phyloP scores from a whole-genome alignment of 2,329 filamentous ascomycete species.

The Calonectria crousiana region DNA sequence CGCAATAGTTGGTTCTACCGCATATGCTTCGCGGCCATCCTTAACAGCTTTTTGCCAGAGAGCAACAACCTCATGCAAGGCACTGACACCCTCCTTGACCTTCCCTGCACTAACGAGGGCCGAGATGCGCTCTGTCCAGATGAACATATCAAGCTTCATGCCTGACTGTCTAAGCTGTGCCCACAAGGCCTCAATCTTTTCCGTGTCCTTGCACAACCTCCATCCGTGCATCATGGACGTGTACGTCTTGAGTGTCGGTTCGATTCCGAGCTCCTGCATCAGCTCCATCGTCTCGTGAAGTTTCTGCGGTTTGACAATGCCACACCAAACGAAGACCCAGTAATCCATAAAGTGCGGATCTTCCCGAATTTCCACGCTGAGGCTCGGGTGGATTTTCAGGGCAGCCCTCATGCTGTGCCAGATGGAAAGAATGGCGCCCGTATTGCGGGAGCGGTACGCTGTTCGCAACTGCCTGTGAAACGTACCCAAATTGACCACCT shows the following conservation, averaged over 20 bases:
- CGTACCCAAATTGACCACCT: conserved; percentile 18
- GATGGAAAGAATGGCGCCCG: conserved; percentile 44
- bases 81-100: conserved; percentile 68
- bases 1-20: conserved; percentile 70
- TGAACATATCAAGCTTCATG: conserved; percentile 70
- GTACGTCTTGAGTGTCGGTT: conserved; percentile 75
- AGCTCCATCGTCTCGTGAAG: conserved; percentile 54
- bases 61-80: conserved; percentile 74
- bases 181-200: conserved; percentile 78
- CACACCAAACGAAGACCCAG: conserved; percentile 56
- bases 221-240: conserved; percentile 80
- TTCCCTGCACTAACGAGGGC: conserved; percentile 71
- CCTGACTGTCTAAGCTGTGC: conserved; percentile 68
- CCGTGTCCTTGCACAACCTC: conserved; percentile 67
- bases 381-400: conserved; percentile 38
- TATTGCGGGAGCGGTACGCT: conserved; percentile 47
- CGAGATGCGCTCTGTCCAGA: conserved; percentile 79
- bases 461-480: conserved; percentile 47
- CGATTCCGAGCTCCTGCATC: conserved; percentile 62
- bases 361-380: conserved; percentile 46
- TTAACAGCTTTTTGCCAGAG: conserved; percentile 64
- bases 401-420: conserved; percentile 49
- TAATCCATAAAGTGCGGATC: conserved; percentile 54
- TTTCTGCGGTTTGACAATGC: conserved; percentile 43
- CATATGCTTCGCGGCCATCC: conserved; percentile 40